phyloP scores from a whole-genome alignment of 1,284 basidiomycete genomes.

The Irpex sp. region DNA sequence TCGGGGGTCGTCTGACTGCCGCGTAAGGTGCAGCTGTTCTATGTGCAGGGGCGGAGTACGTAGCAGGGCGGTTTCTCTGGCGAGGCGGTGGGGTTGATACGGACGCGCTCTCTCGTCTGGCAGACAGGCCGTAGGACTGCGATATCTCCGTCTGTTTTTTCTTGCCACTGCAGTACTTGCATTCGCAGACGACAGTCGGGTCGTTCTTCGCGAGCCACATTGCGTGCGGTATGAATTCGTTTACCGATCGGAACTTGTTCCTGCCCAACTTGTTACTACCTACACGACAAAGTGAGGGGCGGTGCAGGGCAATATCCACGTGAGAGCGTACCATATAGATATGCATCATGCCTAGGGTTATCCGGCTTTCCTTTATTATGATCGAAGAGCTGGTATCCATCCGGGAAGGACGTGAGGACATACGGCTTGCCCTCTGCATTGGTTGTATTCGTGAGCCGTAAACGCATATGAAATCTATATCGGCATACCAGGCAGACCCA shows the following conservation, averaged over 20 bases:
- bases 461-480: conserved; percentile 13
- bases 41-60: background rate
- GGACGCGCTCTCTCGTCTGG: conserved; percentile 10
- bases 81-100: conserved; percentile 4
- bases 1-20: conserved; percentile 50
- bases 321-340: conserved; percentile 62
- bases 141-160: conserved; percentile 68
- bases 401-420: conserved; percentile 61
- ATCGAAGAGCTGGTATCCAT: conserved; percentile 67
- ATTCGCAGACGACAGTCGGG: conserved; percentile 52
- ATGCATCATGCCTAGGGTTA: conserved; percentile 67
- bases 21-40: conserved; percentile 31
- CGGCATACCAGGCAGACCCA: conserved; percentile 44
- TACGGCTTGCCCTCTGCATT: conserved; percentile 50
- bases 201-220: conserved; percentile 67
- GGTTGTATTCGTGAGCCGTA: background rate
- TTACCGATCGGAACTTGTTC: conserved; percentile 67
- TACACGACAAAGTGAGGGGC: conserved; percentile 14
- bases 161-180: conserved; percentile 72
- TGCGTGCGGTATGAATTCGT: conserved; percentile 80
- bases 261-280: conserved; percentile 36
- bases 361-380: conserved; percentile 62
- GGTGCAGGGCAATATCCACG: conserved; percentile 22
- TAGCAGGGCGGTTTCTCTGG: background rate
- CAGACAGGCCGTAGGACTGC: conserved; percentile 42